Conservation (phyloP, 2,329 filamentous ascomycete species). For the Salinomyces thailandicus region DNA sequence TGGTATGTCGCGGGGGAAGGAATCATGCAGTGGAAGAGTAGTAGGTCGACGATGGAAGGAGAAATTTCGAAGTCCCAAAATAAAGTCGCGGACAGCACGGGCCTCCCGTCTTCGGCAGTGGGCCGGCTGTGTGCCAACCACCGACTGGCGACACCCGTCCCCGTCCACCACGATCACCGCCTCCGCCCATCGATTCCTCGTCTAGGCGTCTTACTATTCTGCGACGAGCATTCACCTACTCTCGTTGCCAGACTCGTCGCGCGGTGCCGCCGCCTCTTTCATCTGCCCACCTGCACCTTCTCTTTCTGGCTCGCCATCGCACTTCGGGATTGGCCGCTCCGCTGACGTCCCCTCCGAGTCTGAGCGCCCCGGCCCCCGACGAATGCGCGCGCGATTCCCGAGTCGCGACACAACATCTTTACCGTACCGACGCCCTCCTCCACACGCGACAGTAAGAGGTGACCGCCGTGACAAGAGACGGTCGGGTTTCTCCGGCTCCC, state of each 20-base stretch:
- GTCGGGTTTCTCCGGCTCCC: not conserved
- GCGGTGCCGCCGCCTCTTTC: too few relatives aligned
- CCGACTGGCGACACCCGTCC: not conserved
- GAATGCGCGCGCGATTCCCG: not conserved
- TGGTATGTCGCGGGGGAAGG: too few relatives aligned
- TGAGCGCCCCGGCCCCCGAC: not conserved
- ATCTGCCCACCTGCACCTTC: too few relatives aligned
- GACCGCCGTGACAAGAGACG: not conserved
- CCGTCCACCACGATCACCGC: not conserved
- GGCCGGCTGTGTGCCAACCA: not conserved
- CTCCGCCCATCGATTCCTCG: not conserved
- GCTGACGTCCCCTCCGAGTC: not conserved
- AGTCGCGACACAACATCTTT: too few relatives aligned
- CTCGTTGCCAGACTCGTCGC: too few relatives aligned
- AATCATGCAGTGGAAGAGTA: not conserved
- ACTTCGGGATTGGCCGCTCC: not conserved
- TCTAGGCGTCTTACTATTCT: too few relatives aligned
- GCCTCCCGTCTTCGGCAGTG: not conserved
- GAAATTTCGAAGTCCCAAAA: constrained; percentile 1
- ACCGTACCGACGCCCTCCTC: not conserved
- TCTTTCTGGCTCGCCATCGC: not conserved
- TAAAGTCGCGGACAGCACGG: not conserved
- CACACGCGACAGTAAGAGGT: not conserved
- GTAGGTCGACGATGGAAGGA: not conserved
- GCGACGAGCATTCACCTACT: too few relatives aligned